Evolutionary conservation across 75 land plant genomes (phyloP).

Genomic region (Pinus albicaulis): DNA sequence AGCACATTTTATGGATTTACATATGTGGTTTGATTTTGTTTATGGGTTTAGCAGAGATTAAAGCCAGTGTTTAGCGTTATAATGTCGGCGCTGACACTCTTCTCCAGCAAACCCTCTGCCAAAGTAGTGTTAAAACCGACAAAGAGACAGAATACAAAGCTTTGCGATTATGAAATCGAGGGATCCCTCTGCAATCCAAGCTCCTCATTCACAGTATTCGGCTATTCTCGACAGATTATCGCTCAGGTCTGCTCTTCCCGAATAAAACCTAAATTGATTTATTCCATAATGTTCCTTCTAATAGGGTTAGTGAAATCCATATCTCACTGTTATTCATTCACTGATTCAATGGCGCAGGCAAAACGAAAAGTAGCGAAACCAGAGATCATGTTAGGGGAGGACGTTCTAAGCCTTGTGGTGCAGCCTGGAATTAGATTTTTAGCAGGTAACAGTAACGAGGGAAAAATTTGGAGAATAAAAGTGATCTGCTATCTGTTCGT

Average conservation of each 20-base stretch:
- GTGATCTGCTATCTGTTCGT: no score
- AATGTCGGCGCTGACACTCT: neutral
- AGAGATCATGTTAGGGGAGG: constrained; percentile 36
- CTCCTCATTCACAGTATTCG: constrained; percentile 11
- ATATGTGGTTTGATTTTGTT: neutral
- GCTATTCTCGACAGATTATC: constrained; percentile 9
- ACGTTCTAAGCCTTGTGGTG: constrained; percentile 41
- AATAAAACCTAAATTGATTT: neutral
- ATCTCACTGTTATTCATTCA: neutral
- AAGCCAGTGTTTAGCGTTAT: constrained; percentile 17
- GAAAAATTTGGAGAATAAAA: no score
- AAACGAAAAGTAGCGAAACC: constrained; percentile 18
- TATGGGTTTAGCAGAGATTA: constrained; percentile 18
- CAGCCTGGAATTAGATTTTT: constrained; percentile 23
- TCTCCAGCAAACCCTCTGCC: neutral
- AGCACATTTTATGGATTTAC: neutral
- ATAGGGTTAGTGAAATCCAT: neutral
- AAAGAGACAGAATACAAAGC: neutral
- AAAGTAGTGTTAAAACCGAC: neutral
- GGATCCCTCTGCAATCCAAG: neutral
- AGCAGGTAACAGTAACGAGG: no score
- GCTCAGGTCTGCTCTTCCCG: constrained; percentile 11
- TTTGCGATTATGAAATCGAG: neutral
- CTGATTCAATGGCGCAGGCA: constrained; percentile 13
- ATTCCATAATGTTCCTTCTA: neutral